These are phyloP conservation scores for Mycena vitilis DNA, from an alignment of 768 basidiomycete genomes.

Conservation along the genomic window DNA sequence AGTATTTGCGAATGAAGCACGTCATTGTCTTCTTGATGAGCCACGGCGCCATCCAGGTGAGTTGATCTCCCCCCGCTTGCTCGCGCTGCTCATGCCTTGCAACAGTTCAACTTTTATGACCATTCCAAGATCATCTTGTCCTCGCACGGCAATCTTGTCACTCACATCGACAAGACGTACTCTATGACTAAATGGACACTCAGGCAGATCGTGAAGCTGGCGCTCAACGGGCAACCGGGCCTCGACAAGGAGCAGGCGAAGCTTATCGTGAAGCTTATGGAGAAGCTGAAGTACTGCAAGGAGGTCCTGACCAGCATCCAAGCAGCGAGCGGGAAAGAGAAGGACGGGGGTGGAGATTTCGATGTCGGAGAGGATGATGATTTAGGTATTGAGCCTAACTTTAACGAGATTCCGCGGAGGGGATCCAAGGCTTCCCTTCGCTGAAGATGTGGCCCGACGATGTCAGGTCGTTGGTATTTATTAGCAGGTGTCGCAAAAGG, in stretches of 20 bases:
- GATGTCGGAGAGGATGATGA: constrained; percentile 20
- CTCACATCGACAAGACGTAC: constrained; percentile 93
- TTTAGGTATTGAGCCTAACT: constrained; percentile 23
- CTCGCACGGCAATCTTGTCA: constrained; percentile 79
- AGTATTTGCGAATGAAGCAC: constrained; percentile 96
- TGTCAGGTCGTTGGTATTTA: constrained; percentile 36
- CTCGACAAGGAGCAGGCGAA: constrained; percentile 68
- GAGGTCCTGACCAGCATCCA: constrained; percentile 83
- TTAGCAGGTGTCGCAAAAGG: constrained; percentile 36
- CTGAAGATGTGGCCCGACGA: constrained; percentile 33
- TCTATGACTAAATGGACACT: constrained; percentile 79
- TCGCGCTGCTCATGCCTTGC: constrained; percentile 26
- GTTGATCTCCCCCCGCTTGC: constrained; percentile 34
- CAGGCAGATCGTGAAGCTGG: constrained; percentile 72
- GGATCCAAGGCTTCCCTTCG: constrained; percentile 41
- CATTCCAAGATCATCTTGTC: constrained; percentile 95
- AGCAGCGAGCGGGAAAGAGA: constrained; percentile 62
- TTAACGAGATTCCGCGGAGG: constrained; percentile 35
- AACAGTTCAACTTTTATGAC: constrained; percentile 98
- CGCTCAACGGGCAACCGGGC: constrained; percentile 49
- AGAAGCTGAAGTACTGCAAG: constrained; percentile 88
- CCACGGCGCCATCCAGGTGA: constrained; percentile 94
- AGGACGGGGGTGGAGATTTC: constrained; percentile 22
- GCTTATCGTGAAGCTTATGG: constrained; percentile 72
- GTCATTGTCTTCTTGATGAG: constrained; percentile 97